phyloP scores from a whole-genome alignment of 805 yeast genomes.

The Lachancea quebecensis region DNA sequence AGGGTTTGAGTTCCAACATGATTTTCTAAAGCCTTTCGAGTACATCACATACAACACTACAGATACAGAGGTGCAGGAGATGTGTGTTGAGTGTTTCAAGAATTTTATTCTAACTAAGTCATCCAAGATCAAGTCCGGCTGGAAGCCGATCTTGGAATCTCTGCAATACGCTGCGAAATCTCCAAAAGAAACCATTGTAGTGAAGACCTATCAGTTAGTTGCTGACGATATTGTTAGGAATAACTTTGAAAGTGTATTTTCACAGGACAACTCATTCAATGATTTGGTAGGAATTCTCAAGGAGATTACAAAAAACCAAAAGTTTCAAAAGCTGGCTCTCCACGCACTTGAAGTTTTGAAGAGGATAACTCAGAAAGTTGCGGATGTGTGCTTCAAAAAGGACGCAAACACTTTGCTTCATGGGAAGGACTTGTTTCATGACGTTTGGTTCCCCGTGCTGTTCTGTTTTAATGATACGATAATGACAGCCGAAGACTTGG shows the following conservation, averaged over 20 bases:
- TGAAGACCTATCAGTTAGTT: slow-evolving; percentile 56
- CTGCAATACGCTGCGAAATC: slow-evolving; percentile 63
- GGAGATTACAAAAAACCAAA: slow-evolving; percentile 75
- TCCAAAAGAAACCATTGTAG: slow-evolving; percentile 50
- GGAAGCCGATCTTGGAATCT: slow-evolving; percentile 83
- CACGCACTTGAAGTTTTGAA: slow-evolving; percentile 73
- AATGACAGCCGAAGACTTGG: slow-evolving; percentile 90
- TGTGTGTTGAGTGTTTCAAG: slow-evolving; percentile 84
- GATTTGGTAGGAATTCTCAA: slow-evolving; percentile 71
- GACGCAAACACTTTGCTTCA: slow-evolving; percentile 19
- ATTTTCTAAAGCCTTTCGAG: slow-evolving; percentile 85
- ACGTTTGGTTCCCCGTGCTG: slow-evolving; percentile 82
- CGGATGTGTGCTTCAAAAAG: slow-evolving; percentile 35
- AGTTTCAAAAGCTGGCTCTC: slow-evolving; percentile 72
- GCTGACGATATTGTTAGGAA: slow-evolving; percentile 50
- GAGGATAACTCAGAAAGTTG: slow-evolving; percentile 52
- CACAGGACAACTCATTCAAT: slow-evolving; percentile 56
- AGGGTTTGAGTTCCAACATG: slow-evolving; percentile 92
- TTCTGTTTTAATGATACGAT: slow-evolving; percentile 81
- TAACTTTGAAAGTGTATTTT: slow-evolving; percentile 53
- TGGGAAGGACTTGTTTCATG: slow-evolving; percentile 41
- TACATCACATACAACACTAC: slow-evolving; percentile 64
- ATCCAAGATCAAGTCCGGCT: slow-evolving; percentile 76
- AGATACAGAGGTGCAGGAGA: slow-evolving; percentile 66
- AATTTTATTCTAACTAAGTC: slow-evolving; percentile 79